Evolutionary conservation across 2,329 filamentous ascomycete species (phyloP), one percentile per base, ranked within the genome.

Genomic region (Xylaria sp.): DNA sequence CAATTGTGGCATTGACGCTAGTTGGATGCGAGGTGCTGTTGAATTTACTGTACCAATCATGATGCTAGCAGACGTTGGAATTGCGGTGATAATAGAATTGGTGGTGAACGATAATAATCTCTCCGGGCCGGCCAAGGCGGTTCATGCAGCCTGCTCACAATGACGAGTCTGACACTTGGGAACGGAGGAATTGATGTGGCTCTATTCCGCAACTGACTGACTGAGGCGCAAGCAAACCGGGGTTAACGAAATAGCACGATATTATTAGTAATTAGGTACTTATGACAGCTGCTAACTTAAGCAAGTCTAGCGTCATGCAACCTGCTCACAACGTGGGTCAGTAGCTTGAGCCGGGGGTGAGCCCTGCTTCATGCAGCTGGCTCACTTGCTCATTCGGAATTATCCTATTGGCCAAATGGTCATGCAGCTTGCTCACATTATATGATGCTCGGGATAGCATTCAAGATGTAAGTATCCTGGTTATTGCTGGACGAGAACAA

Each of bases 1-100:
- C 72, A 82, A 75, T 68, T 82, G 80, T 65, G 77, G 77, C 78
- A 80, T 81, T 58, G 67, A 66, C 53, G 68, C 63, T 40, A 81
- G 75, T 69, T 76, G 74, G 63, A 80, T 74, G 60, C 67, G 42
- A 67, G 74, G 70, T 65, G 58, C 65, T 68, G 54, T 48, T 68
- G 61, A 46, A 59, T 60, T 63, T 63, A 59, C 57, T 63, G 70
- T 72, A 71, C 66, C 67, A 64, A 49, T 72, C 72, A 75, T 77
- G 69, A 71, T 74, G 69, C 53, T 60, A 42, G 38, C 11, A 42
- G 57, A 46, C 9, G 40, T 69, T 53, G 64, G 20, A 68, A 65
- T 60, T 51, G 42, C 42, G 57, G 57, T 66, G 51, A 64, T 58
- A 42, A 63, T 59, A 20, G 23, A 57, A 42, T 49, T 44, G 56